Base-by-base conservation (phyloP, 192 early-diverging fungal genomes). In the Piromyces sp. region DNA sequence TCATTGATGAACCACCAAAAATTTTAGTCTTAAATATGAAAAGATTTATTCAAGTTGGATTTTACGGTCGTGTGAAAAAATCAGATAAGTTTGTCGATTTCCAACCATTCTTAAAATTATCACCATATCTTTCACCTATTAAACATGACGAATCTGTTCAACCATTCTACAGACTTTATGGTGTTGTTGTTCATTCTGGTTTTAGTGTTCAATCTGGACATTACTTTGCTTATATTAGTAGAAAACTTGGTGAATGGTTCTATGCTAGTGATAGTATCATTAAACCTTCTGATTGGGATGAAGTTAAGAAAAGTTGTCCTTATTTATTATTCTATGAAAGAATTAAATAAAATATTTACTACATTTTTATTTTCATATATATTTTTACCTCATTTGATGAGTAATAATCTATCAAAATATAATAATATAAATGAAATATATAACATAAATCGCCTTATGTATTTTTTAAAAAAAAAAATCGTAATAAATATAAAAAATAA, bases 181-280 rank as follows among this genome's bases (percentile, higher is more conserved):
- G 87, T 15, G 87, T 89, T 12, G 84, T 89, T 1, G 81, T 89
- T 30, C 88, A 89, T 40, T 84, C 88, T 17, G 88, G 88, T 7
- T 82, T 81, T 29, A 84, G 85, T 3, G 87, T 87, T 0, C 86
- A 89, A 80, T 87, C 88, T 83, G 88, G 88, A 5, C 88, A 89
- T 82, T 89, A 89, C 78, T 89, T 89, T 79, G 85, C 88, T 1
- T 89, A 85, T 51, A 88, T 86, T 16, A 86, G 51, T 68, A 68
- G 51, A 68, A n/a, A 68, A n/a, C 5, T 68, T 1, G 51, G 51
- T 11, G 51, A 68, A 22, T 68, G 51, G 51, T 68, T 68, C 9
- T 68, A 68, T 68, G 51, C 51, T n/a, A 68, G 51, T 68, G 51
- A 68, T 68, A 68, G 51, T 68, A n/a, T 2, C n/a, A 68, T 68